phyloP scores from a whole-genome alignment of 2,329 filamentous ascomycete genomes.

The Cyphellophora europaea region DNA sequence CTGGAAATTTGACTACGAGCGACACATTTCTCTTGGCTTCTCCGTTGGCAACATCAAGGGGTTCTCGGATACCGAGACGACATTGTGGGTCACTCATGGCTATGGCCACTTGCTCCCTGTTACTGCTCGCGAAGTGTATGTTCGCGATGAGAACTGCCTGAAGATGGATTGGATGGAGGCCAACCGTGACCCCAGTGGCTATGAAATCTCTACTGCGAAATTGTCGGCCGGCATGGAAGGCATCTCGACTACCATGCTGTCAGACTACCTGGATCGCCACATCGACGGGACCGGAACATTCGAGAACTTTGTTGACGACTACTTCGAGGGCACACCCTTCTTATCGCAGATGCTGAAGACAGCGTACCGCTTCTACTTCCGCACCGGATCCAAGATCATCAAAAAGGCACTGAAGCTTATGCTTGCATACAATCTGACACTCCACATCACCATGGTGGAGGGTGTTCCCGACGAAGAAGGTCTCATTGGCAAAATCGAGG shows the following conservation, averaged over 20 bases:
- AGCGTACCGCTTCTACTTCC: constrained; percentile 83
- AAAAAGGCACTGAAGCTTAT: constrained; percentile 93
- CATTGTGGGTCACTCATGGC: constrained; percentile 90
- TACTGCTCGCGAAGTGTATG: constrained; percentile 86
- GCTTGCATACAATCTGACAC: constrained; percentile 87
- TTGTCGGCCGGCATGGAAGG: constrained; percentile 85
- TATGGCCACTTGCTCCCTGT: constrained; percentile 90
- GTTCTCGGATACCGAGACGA: constrained; percentile 51
- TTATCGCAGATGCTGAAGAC: constrained; percentile 95
- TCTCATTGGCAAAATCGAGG: constrained; percentile 74
- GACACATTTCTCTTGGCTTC: constrained; percentile 76
- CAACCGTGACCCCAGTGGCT: constrained; percentile 59
- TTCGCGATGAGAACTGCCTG: constrained; percentile 87
- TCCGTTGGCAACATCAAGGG: constrained; percentile 95
- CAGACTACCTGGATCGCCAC: constrained; percentile 90
- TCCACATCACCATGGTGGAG: constrained; percentile 91
- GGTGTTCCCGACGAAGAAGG: constrained; percentile 71
- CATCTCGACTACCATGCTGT: constrained; percentile 68
- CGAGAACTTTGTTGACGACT: constrained; percentile 87
- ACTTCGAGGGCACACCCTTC: constrained; percentile 92
- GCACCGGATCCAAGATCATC: constrained; percentile 79
- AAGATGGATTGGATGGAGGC: constrained; percentile 89
- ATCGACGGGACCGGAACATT: constrained; percentile 84
- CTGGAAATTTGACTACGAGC: constrained; percentile 94
- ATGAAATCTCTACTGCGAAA: constrained; percentile 78